A percentile compares a stretch with the other conserved stretches of the same genome.
Conservation (phyloP, 2,329 filamentous ascomycete species). For the Trichoderma sp. region DNA sequence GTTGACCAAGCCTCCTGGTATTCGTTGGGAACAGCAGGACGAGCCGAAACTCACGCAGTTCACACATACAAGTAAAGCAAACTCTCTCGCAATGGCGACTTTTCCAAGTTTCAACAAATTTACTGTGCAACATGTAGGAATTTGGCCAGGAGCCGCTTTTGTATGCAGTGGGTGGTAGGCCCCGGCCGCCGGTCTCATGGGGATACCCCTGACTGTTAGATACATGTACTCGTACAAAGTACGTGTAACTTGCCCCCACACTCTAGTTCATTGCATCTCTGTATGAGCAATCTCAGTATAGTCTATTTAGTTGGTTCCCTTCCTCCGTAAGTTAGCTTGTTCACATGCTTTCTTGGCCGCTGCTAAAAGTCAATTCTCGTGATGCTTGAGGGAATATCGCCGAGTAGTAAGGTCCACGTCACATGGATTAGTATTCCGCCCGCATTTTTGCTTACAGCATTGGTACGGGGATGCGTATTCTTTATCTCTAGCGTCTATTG, state of each 20-base stretch:
- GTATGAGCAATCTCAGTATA: not conserved
- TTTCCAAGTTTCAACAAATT: not conserved
- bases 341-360: not conserved
- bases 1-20: not conserved
- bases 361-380: not conserved
- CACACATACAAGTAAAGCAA: not conserved
- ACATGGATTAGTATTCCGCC: not conserved
- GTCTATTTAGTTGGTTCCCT: not conserved
- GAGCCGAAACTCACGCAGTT: not conserved
- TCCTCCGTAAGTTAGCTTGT: not conserved
- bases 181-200: not conserved
- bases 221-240: not conserved
- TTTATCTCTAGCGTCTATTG: not conserved
- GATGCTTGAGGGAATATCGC: not conserved
- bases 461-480: not conserved
- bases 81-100: not conserved
- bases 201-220: not conserved
- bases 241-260: not conserved
- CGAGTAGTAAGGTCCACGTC: not conserved
- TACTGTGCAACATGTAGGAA: not conserved
- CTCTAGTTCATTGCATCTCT: not conserved
- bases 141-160: not conserved
- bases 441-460: not conserved
- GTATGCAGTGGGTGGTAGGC: not conserved
- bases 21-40: not conserved